A percentile compares a stretch with the other conserved stretches of the same genome.
These are phyloP conservation scores for Aphanomyces cochlioides DNA, from an alignment of 352 stramenopile genomes.

Conservation along the genomic window DNA sequence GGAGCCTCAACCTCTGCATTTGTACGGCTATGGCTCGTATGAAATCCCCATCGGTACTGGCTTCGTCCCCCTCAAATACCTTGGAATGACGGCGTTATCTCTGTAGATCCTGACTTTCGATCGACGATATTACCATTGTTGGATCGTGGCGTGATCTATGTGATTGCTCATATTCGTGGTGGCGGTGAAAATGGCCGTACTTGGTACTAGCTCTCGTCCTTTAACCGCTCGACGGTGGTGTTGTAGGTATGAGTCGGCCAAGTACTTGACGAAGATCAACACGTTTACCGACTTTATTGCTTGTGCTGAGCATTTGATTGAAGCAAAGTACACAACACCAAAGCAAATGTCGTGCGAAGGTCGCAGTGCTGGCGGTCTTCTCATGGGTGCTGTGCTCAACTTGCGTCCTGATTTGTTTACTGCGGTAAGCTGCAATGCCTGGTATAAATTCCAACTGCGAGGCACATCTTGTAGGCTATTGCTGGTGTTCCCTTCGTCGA, in stretches of 20 bases:
- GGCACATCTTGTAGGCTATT: conserved; percentile 45
- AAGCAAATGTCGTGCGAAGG: conserved; percentile 93
- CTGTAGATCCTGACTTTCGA: conserved; percentile 87
- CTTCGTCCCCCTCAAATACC: neutral
- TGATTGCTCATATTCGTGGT: conserved; percentile 95
- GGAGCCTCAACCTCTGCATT: conserved; percentile 63
- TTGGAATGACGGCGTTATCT: neutral
- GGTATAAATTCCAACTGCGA: too few species aligned
- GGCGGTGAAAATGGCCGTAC: conserved; percentile 96
- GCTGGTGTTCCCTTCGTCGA: conserved; percentile 98
- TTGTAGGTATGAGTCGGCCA: conserved; percentile 76
- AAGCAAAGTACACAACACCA: conserved; percentile 56
- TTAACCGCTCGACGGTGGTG: neutral
- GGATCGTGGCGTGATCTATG: conserved; percentile 95
- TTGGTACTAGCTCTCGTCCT: conserved; percentile 78
- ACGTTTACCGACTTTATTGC: conserved; percentile 97
- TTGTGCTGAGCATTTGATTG: conserved; percentile 89
- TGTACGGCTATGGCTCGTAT: conserved; percentile 97
- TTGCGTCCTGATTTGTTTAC: conserved; percentile 95
- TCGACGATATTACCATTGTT: conserved; percentile 89
- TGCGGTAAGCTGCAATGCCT: conserved; percentile 39
- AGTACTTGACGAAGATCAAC: conserved; percentile 97
- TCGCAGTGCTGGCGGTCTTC: conserved; percentile 91
- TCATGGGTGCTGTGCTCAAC: conserved; percentile 96
- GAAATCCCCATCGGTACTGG: conserved; percentile 74